These are phyloP conservation scores for Ajuga chamaepitys DNA, from an alignment of 257 asterid genomes.

Conservation along the genomic window DNA sequence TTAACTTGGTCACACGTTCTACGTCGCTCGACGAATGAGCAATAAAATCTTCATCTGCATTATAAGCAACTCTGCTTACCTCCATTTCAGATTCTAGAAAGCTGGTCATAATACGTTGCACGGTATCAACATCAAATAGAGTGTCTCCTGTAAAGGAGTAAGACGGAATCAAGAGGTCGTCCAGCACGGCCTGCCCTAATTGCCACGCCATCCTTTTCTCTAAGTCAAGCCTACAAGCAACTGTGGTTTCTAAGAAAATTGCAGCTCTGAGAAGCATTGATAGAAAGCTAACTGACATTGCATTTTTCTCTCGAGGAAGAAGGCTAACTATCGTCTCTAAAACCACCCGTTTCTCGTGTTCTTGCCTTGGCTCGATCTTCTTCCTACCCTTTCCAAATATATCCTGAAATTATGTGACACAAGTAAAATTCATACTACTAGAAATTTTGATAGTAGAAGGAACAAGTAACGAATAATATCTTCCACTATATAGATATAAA, in stretches of 20 bases:
- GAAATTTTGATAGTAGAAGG: no score
- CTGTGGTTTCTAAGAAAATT: conserved; percentile 65
- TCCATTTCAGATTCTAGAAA: conserved; percentile 53
- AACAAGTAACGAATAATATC: no score
- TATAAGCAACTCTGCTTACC: conserved; percentile 17
- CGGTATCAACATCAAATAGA: conserved; percentile 64
- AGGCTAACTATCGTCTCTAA: conserved; percentile 81
- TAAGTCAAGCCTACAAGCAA: conserved; percentile 80
- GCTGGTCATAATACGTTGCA: conserved; percentile 54
- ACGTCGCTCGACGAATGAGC: conserved; percentile 31
- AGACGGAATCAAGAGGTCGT: conserved; percentile 70
- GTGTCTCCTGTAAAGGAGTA: conserved; percentile 66
- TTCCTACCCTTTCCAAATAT: conserved; percentile 63
- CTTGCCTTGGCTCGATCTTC: conserved; percentile 58
- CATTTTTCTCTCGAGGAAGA: conserved; percentile 65
- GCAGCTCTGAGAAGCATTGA: conserved; percentile 87
- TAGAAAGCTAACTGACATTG: conserved; percentile 71
- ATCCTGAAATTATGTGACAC: no score
- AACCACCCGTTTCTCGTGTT: conserved; percentile 75
- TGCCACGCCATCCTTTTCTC: conserved; percentile 75
- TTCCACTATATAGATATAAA: no score
- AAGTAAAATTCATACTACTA: no score
- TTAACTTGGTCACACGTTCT: conserved; percentile 49
- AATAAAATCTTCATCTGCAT: conserved; percentile 29
- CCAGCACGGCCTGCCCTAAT: conserved; percentile 73